These are phyloP conservation scores for Galerina sulciceps DNA, from an alignment of 768 basidiomycete genomes.

Conservation along the genomic window DNA sequence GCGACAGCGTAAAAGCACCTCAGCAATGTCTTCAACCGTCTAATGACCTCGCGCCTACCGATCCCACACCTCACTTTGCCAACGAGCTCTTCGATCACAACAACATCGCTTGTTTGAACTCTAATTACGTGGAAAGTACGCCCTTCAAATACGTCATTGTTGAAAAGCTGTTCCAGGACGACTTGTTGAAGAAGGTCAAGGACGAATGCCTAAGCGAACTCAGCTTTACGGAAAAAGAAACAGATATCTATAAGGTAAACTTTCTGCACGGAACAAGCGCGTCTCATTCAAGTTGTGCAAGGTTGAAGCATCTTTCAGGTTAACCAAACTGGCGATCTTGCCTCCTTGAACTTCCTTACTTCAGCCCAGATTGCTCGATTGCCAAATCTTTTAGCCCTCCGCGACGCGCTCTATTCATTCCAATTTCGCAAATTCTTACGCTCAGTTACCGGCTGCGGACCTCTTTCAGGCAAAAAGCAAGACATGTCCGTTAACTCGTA, in stretches of 20 bases:
- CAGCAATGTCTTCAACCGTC: slow-evolving; percentile 15
- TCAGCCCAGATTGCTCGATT: slow-evolving; percentile 78
- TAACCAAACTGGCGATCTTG: slow-evolving; percentile 95
- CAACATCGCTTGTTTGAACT: slow-evolving; percentile 57
- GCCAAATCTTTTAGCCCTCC: slow-evolving; percentile 78
- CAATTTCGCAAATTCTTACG: slow-evolving; percentile 84
- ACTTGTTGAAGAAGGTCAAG: slow-evolving; percentile 78
- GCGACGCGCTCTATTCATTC: slow-evolving; percentile 89
- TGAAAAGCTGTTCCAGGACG: slow-evolving; percentile 82
- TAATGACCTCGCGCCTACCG: slow-evolving; percentile 22
- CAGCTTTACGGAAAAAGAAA: slow-evolving; percentile 91
- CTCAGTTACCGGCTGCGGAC: slow-evolving; percentile 88
- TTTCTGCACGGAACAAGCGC: not conserved
- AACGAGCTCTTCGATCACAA: slow-evolving; percentile 59
- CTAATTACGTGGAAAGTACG: slow-evolving; percentile 56
- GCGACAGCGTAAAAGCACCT: not conserved
- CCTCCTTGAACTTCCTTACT: slow-evolving; percentile 88
- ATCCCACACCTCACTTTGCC: slow-evolving; percentile 49
- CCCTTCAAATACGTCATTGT: slow-evolving; percentile 88
- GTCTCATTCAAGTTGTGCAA: not conserved
- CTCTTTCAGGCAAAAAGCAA: slow-evolving; percentile 88
- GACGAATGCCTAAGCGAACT: slow-evolving; percentile 83
- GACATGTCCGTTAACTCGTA: slow-evolving; percentile 97
- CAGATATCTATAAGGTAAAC: slow-evolving; percentile 94
- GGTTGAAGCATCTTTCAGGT: slow-evolving; percentile 54